phyloP scores from a whole-genome alignment of 2,329 filamentous ascomycete genomes.

The Paracorniculantispora psalliotae region DNA sequence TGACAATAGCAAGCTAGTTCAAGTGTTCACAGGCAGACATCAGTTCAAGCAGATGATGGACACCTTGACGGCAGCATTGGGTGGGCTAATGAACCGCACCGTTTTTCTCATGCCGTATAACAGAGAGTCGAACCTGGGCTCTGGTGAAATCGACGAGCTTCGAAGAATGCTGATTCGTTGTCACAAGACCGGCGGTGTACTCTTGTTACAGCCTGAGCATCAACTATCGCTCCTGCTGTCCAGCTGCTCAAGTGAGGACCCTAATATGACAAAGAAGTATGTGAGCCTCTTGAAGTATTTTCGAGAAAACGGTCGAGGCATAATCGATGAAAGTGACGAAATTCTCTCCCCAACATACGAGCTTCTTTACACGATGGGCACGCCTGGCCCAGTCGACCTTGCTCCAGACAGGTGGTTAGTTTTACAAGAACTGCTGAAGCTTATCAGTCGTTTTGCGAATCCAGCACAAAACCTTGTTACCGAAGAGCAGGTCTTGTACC shows the following conservation, averaged over 20 bases:
- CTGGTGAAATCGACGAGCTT: slow-evolving; percentile 31
- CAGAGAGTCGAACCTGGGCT: slow-evolving; percentile 36
- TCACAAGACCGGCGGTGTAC: slow-evolving; percentile 44
- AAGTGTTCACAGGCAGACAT: slow-evolving; percentile 58
- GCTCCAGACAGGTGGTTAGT: slow-evolving; percentile 52
- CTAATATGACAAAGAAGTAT: slow-evolving; percentile 28
- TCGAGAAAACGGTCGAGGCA: slow-evolving; percentile 41
- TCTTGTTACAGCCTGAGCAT: slow-evolving; percentile 61
- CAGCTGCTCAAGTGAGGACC: slow-evolving; percentile 33
- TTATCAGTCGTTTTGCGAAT: background rate
- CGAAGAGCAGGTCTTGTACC: background rate
- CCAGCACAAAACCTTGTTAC: background rate
- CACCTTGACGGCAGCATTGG: slow-evolving; percentile 49
- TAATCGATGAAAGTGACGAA: slow-evolving; percentile 63
- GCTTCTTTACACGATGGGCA: slow-evolving; percentile 58
- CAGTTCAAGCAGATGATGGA: slow-evolving; percentile 57
- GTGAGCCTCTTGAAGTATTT: slow-evolving; percentile 41
- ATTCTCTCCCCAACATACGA: slow-evolving; percentile 58
- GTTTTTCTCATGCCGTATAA: slow-evolving; percentile 58
- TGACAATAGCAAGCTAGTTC: slow-evolving; percentile 44
- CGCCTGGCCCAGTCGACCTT: slow-evolving; percentile 44
- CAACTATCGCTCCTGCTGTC: slow-evolving; percentile 60
- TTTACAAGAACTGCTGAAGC: slow-evolving; percentile 34
- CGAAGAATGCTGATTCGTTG: slow-evolving; percentile 39
- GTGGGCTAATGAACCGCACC: slow-evolving; percentile 49